Evolutionary conservation across 2,329 filamentous ascomycete genomes (phyloP).

Genomic region (Colletotrichum tofieldiae): DNA sequence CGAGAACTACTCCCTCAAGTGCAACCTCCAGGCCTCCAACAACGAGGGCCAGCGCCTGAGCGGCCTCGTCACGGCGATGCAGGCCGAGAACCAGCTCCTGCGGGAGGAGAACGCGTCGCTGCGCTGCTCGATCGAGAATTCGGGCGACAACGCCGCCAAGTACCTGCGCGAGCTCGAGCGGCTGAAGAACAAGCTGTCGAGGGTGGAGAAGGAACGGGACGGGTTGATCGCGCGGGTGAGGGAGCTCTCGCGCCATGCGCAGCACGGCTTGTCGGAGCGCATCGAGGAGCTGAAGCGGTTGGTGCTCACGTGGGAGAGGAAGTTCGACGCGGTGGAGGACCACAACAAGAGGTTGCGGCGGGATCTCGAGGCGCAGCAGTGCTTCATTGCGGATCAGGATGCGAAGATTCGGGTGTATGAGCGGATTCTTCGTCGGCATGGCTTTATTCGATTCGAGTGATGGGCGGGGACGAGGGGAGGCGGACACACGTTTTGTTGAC

Average conservation of each 20-base stretch:
- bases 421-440: slow-evolving; percentile 46
- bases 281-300: slow-evolving; percentile 53
- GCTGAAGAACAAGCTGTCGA: slow-evolving; percentile 53
- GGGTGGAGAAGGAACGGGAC: slow-evolving; percentile 57
- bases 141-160: slow-evolving; percentile 50
- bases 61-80: slow-evolving; percentile 54
- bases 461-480: not conserved
- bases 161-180: slow-evolving; percentile 53
- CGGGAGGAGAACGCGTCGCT: slow-evolving; percentile 58
- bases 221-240: slow-evolving; percentile 52
- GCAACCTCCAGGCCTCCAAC: slow-evolving; percentile 54
- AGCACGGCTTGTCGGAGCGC: slow-evolving; percentile 49
- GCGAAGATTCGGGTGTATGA: slow-evolving; percentile 45
- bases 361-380: slow-evolving; percentile 38
- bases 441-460: slow-evolving; percentile 35
- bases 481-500: slow-evolving; percentile 12
- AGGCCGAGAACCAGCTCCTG: slow-evolving; percentile 55
- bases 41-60: slow-evolving; percentile 55
- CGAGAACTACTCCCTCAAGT: slow-evolving; percentile 53
- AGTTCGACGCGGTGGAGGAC: slow-evolving; percentile 44
- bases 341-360: slow-evolving; percentile 40
- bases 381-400: slow-evolving; percentile 36
- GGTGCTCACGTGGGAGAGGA: slow-evolving; percentile 53
- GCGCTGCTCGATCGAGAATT: slow-evolving; percentile 54
- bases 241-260: slow-evolving; percentile 53